These are phyloP conservation scores for Penicillium fimorum DNA, from an alignment of 495 filamentous ascomycete genomes.

Conservation along the genomic window DNA sequence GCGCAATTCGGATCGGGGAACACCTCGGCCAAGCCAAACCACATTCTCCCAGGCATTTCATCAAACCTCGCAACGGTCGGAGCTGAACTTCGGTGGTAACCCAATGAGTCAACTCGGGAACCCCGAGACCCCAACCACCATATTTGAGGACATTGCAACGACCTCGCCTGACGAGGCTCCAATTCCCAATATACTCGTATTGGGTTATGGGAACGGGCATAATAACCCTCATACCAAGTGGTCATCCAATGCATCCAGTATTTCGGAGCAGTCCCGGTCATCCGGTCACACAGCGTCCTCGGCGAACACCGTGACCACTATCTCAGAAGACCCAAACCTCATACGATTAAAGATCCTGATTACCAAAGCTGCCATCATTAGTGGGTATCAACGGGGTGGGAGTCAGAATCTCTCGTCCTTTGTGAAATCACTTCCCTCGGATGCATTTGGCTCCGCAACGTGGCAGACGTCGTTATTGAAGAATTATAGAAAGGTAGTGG, in stretches of 20 bases:
- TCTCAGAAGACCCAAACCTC: constrained; percentile 69
- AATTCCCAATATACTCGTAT: constrained; percentile 80
- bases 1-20: constrained; percentile 79
- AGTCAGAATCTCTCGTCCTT: constrained; percentile 60
- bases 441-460: constrained; percentile 69
- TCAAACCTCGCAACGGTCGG: constrained; percentile 42
- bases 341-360: constrained; percentile 71
- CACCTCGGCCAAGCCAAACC: constrained; percentile 78
- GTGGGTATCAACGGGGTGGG: constrained; percentile 59
- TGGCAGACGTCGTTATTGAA: constrained; percentile 70
- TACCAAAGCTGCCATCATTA: constrained; percentile 76
- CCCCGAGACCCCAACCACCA: constrained; percentile 88
- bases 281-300: constrained; percentile 68
- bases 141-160: constrained; percentile 80
- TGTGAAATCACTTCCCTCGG: constrained; percentile 70
- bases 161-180: constrained; percentile 74
- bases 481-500: constrained; percentile 73
- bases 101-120: constrained; percentile 40
- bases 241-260: constrained; percentile 69
- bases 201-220: constrained; percentile 57
- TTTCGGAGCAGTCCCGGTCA: constrained; percentile 71
- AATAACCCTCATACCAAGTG: constrained; percentile 52
- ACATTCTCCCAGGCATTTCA: constrained; percentile 59
- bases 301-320: constrained; percentile 66
- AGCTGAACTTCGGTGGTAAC: constrained; percentile 32